Evolutionary conservation across 2,329 filamentous ascomycete species (phyloP).

Genomic region (Passalora sequoiae): DNA sequence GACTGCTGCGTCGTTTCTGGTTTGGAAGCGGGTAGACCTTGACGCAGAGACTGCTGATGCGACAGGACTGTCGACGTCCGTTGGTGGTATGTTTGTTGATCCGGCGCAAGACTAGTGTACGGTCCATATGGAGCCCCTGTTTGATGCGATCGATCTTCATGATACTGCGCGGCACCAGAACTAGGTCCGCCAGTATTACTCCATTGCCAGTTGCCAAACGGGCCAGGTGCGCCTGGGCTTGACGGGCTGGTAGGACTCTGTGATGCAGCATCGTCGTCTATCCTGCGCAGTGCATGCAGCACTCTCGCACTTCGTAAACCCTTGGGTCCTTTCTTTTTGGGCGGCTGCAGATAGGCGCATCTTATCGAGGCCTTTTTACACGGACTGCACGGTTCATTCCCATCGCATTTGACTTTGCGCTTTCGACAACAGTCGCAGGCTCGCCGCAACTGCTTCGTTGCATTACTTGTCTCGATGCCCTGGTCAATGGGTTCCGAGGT

Average conservation of each 20-base stretch:
- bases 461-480: conserved; percentile 7
- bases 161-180: conserved; percentile 8
- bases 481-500: conserved; percentile 7
- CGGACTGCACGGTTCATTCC: conserved; percentile 31
- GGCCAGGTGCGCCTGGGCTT: conserved; percentile 19
- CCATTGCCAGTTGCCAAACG: conserved; percentile 32
- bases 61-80: conserved; percentile 17
- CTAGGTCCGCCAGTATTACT: conserved; percentile 13
- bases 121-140: conserved; percentile 6
- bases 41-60: conserved; percentile 6
- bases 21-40: conserved; percentile 5
- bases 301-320: conserved; percentile 33
- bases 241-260: conserved; percentile 23
- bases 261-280: conserved; percentile 28
- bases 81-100: conserved; percentile 22
- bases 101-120: conserved; percentile 22
- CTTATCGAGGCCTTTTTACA: conserved; percentile 34
- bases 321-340: conserved; percentile 37
- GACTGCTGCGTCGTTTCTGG: conserved; percentile 12
- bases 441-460: conserved; percentile 26
- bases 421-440: conserved; percentile 37
- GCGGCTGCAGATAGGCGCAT: conserved; percentile 34
- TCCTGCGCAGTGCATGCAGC: conserved; percentile 32
- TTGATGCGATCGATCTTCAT: too few species aligned
- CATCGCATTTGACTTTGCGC: conserved; percentile 35